Conservation (phyloP, 768 basidiomycete genomes). For the Filobasidium wieringae region DNA sequence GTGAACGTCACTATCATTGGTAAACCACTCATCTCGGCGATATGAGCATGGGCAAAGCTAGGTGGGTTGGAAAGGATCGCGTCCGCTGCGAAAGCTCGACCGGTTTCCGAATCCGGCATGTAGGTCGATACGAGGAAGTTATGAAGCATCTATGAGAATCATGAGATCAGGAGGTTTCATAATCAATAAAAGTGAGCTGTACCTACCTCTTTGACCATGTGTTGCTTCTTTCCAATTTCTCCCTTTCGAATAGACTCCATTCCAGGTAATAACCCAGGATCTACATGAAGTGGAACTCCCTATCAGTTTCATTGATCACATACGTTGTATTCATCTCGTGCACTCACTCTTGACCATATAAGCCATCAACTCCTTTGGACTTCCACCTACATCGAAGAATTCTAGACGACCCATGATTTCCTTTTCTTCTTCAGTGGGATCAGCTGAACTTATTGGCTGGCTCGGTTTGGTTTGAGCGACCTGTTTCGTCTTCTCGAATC, state of each 20-base stretch:
- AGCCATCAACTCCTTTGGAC: constrained; percentile 56
- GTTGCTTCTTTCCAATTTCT: constrained; percentile 51
- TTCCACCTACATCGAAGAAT: constrained; percentile 53
- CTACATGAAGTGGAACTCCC: constrained; percentile 29
- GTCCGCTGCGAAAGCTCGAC: constrained; percentile 49
- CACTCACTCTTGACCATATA: constrained; percentile 59
- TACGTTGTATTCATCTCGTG: neutral
- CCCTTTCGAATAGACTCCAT: constrained; percentile 51
- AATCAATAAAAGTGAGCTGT: neutral
- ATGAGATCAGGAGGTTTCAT: neutral
- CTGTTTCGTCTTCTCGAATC: no score
- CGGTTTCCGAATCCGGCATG: constrained; percentile 44
- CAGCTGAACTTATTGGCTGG: no score
- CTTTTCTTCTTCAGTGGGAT: neutral
- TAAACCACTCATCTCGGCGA: constrained; percentile 54
- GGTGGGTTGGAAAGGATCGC: constrained; percentile 60
- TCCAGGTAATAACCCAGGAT: constrained; percentile 56
- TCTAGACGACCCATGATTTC: constrained; percentile 39
- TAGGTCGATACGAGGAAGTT: constrained; percentile 52
- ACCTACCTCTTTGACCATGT: constrained; percentile 47
- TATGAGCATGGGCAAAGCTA: constrained; percentile 54
- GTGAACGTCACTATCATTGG: constrained; percentile 52
- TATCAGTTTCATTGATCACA: neutral
- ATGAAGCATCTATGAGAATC: constrained; percentile 46
- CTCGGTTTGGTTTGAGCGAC: no score